Base-by-base conservation (phyloP, 768 basidiomycete genomes). In the Lactifluus subvellereus region DNA sequence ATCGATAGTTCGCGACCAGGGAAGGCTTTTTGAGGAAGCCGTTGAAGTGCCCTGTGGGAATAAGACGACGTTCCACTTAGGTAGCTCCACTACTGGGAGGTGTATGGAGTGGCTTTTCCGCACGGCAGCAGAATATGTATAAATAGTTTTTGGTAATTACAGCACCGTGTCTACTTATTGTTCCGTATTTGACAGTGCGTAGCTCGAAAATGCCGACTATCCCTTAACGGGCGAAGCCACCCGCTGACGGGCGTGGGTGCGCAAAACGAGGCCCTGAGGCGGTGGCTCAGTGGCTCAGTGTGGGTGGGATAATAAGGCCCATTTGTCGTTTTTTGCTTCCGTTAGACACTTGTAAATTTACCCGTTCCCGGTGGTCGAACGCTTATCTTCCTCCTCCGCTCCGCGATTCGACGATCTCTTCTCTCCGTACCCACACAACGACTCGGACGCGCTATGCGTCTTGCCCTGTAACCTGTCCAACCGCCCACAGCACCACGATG, bases 21-120 rank as follows among this genome's bases (percentile, higher is more conserved):
- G 93, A 96, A 75, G 94, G 94, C 2, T 95, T 96, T 77, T 76
- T 95, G 65, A 79, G 93, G 67, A 95, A 94, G 77, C 92, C 92
- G 0, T 73, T 89, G 35, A 77, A 74, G 20, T 93, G 91, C 70
- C 76, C 72, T 57, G 85, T 94, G 49, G 89, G 91, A 27, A 81
- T 94, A 69, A 84, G 79, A 72, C 81, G 85, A 51, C 79, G 90
- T 60, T 80, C 83, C 1, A 30, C 33, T 6, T 54, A 42, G n/a
- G 6, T 35, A n/a, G 14, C n/a, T 2, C 10, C 10, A 30, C 13
- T 20, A 20, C 6, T 54, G 30, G 30, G 18, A 27, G 56, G 22
- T 45, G 42, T 56, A 32, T 18, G 40, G 30, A 57, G 6, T 43
- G 22, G 48, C 27, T 30, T 2, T 2, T 13, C 1, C 8, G 5